Evolutionary conservation across 352 stramenopile genomes (phyloP).

Genomic region (Phytophthora sp.): DNA sequence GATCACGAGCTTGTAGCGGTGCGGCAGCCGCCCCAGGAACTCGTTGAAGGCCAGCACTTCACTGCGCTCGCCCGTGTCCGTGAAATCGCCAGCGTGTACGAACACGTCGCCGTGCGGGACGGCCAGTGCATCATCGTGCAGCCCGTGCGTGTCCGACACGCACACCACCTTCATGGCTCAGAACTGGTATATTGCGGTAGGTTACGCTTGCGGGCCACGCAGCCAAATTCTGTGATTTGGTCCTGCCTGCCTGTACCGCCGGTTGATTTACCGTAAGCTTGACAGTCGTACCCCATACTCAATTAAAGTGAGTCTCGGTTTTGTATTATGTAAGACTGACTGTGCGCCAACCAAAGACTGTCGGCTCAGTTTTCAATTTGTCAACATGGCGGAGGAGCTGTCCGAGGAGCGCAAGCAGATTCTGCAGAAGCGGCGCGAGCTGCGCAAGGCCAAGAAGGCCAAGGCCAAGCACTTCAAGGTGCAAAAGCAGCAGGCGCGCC

Average conservation of each 20-base stretch:
- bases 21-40: slow-evolving; percentile 70
- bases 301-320: too few relatives aligned
- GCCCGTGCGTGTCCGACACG: slow-evolving; percentile 79
- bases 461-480: slow-evolving; percentile 73
- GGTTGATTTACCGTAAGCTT: too few relatives aligned
- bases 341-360: slow-evolving; percentile 1
- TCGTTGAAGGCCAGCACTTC: slow-evolving; percentile 75
- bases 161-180: slow-evolving; percentile 65
- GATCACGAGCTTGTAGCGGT: slow-evolving; percentile 82
- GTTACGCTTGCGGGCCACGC: too few relatives aligned
- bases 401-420: slow-evolving; percentile 46
- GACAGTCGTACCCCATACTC: too few relatives aligned
- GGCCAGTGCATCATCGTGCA: slow-evolving; percentile 70
- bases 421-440: slow-evolving; percentile 63
- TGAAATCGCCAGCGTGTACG: slow-evolving; percentile 91
- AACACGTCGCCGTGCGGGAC: slow-evolving; percentile 85
- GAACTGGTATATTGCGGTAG: too few relatives aligned
- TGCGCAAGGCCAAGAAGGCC: slow-evolving; percentile 83
- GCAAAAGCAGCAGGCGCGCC: slow-evolving; percentile 63
- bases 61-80: slow-evolving; percentile 67
- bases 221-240: too few relatives aligned
- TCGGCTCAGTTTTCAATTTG: not conserved
- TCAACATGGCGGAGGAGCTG: slow-evolving; percentile 17
- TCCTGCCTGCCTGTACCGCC: too few relatives aligned
- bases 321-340: too few relatives aligned